Percentiles rank a stretch among this genome's conserved stretches.
Conservation (phyloP, 2,329 filamentous ascomycete species). For the Clathrospora elynae region DNA sequence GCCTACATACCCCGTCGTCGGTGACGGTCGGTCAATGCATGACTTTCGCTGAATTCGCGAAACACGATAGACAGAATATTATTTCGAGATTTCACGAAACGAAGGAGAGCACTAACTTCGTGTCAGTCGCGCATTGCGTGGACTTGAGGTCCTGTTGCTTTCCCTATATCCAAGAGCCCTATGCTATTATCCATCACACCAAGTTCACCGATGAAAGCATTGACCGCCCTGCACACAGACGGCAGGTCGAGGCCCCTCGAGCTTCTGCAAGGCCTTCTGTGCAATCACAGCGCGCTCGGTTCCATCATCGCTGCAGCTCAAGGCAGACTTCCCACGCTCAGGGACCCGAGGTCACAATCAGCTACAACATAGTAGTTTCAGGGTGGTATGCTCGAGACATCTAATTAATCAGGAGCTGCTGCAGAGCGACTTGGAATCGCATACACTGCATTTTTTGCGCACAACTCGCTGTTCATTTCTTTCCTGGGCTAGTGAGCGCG, state of each 20-base stretch:
- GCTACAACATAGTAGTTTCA: constrained; percentile 17
- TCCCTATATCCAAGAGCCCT: constrained; percentile 27
- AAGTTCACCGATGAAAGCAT: constrained; percentile 22
- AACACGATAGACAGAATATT: constrained; percentile 2
- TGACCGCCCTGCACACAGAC: constrained; percentile 24
- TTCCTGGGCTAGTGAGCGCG: too few relatives aligned
- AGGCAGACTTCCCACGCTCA: constrained; percentile 26
- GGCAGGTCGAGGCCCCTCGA: constrained; percentile 25
- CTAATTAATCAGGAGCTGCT: constrained; percentile 19
- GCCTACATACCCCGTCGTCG: too few relatives aligned
- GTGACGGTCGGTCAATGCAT: too few relatives aligned
- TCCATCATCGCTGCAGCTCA: constrained; percentile 35
- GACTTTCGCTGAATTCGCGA: not conserved
- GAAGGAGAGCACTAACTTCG: constrained; percentile 7
- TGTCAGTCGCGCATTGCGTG: constrained; percentile 15
- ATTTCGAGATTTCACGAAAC: constrained; percentile 8
- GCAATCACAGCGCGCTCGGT: constrained; percentile 20
- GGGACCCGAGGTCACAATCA: constrained; percentile 14
- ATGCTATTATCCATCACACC: constrained; percentile 16
- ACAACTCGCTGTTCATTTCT: too few relatives aligned
- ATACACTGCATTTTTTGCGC: too few relatives aligned
- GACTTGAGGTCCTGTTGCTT: constrained; percentile 4
- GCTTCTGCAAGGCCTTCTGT: constrained; percentile 20
- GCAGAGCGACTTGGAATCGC: not conserved
- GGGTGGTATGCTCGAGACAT: constrained; percentile 18